Evolutionary conservation across 805 yeast genomes (phyloP), one percentile per base, ranked within the genome.

Genomic region (Teunomyces pallodes): DNA sequence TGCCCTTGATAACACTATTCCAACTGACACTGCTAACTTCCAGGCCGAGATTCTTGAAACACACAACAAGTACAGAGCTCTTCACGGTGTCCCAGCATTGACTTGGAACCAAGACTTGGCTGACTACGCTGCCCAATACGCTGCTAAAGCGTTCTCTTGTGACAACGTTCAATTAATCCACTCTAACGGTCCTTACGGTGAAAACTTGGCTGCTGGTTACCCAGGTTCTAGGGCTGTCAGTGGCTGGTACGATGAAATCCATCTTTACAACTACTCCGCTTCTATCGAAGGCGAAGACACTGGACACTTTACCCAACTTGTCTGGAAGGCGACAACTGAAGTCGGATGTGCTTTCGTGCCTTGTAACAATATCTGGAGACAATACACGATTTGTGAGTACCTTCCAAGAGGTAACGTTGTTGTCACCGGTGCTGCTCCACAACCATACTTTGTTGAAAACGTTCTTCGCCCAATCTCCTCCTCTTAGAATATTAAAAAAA

Each of bases 301-400:
- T 39, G 92, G 92, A 47, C 95, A 87, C 62, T 87, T 87, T 71
- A 86, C 92, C 12, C 92, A 87, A 67, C 60, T 86, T 30, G 79
- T 87, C 24, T 87, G 95, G 95, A 79, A 79, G 52, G 57, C 74
- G 6, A 69, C 86, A 36, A 67, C 80, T 7, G 66, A 78, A 54
- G 65, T 87, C 14, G 95, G 94, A 43, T 87, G 95, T 74, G 89
- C 82, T 46, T 64, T 61, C 50, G 76, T 78, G 36, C 50, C 61
- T 43, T 81, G 86, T 65, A 59, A 65, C 58, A 67, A 66, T 48
- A 66, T 58, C 31, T 79, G 81, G 79, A 72, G 79, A 50, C 81
- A 80, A 53, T 86, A 84, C 66, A 69, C 87, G 52, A 81, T 86
- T 49, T 87, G 94, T 74, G 86, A 84, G 61, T 87, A 87, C 66